Percentiles rank a stretch among this genome's conserved stretches.
Evolutionary conservation across 1,139 yeast genomes (phyloP).

Genomic region (Suhomyces maxii): DNA sequence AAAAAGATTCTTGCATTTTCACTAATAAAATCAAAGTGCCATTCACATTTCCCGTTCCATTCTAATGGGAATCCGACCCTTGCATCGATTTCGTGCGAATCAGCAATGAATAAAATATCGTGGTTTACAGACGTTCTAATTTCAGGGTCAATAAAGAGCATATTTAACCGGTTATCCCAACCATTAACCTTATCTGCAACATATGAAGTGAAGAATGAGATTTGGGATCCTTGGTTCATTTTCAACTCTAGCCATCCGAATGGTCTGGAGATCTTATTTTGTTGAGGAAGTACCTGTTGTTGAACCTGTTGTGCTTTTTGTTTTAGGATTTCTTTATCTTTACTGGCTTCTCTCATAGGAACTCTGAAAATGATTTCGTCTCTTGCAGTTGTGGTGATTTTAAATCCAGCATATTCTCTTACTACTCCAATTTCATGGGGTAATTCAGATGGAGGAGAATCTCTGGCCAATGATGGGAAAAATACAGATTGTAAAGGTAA

Average conservation of each 20-base stretch:
- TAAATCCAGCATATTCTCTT: slow-evolving; percentile 59
- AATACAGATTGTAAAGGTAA: slow-evolving; percentile 63
- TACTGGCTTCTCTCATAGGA: slow-evolving; percentile 83
- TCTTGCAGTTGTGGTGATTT: slow-evolving; percentile 52
- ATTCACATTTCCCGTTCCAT: slow-evolving; percentile 78
- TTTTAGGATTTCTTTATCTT: slow-evolving; percentile 49
- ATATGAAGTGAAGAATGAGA: slow-evolving; percentile 50
- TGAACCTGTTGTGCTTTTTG: slow-evolving; percentile 3
- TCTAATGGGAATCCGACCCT: slow-evolving; percentile 67
- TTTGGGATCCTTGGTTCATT: slow-evolving; percentile 52
- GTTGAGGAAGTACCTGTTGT: slow-evolving; percentile 6
- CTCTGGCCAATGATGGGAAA: slow-evolving; percentile 67
- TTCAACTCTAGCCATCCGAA: slow-evolving; percentile 92
- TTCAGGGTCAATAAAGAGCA: slow-evolving; percentile 59
- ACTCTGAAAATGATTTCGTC: slow-evolving; percentile 71
- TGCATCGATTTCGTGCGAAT: slow-evolving; percentile 55
- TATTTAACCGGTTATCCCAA: slow-evolving; percentile 52
- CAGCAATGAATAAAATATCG: slow-evolving; percentile 69
- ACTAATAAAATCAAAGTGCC: slow-evolving; percentile 62
- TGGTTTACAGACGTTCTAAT: slow-evolving; percentile 85
- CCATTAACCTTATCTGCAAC: slow-evolving; percentile 56
- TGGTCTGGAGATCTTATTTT: slow-evolving; percentile 47
- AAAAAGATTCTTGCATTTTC: slow-evolving; percentile 59
- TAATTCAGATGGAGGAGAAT: slow-evolving; percentile 46
- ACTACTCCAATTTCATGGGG: slow-evolving; percentile 45